A percentile compares a stretch with the other conserved stretches of the same genome.
Evolutionary conservation across 225 moss, liverwort and hornwort species (phyloP).

Genomic region (Bryum argenteum): DNA sequence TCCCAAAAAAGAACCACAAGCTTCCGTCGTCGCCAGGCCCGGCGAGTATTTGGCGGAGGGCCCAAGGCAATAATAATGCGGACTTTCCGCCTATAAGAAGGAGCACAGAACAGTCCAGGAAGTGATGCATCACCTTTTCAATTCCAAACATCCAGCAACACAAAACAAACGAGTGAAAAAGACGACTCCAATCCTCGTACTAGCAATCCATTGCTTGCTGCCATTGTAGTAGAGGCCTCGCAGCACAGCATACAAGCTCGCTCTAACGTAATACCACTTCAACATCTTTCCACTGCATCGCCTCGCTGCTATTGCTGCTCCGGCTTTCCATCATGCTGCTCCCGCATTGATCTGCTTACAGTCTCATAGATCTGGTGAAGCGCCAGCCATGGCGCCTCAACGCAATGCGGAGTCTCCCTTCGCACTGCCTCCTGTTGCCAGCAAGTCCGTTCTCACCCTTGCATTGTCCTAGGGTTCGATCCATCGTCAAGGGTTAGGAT

Average conservation of each 20-base stretch:
- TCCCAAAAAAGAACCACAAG: background rate
- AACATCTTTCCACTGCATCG: background rate
- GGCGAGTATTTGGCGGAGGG: background rate
- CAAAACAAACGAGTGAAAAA: background rate
- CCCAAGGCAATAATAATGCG: background rate
- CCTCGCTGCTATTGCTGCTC: background rate
- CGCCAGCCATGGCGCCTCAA: constrained; percentile 35
- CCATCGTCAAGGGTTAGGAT: background rate
- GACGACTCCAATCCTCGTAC: too few relatives aligned
- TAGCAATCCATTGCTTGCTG: too few relatives aligned
- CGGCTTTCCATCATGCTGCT: constrained; percentile 20
- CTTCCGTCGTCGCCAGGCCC: background rate
- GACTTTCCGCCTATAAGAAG: background rate
- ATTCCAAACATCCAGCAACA: background rate
- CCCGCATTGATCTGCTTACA: background rate
- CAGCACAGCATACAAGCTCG: background rate
- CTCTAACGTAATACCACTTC: background rate
- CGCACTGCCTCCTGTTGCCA: constrained; percentile 40
- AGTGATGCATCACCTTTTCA: background rate
- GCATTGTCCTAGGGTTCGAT: constrained; percentile 1
- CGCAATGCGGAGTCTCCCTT: constrained; percentile 38
- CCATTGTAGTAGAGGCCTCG: too few relatives aligned
- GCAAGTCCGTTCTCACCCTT: constrained; percentile 25
- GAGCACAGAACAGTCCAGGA: background rate
- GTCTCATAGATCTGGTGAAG: constrained; percentile 6